phyloP scores from a whole-genome alignment of 352 stramenopile genomes.

The Pythium monospermum region DNA sequence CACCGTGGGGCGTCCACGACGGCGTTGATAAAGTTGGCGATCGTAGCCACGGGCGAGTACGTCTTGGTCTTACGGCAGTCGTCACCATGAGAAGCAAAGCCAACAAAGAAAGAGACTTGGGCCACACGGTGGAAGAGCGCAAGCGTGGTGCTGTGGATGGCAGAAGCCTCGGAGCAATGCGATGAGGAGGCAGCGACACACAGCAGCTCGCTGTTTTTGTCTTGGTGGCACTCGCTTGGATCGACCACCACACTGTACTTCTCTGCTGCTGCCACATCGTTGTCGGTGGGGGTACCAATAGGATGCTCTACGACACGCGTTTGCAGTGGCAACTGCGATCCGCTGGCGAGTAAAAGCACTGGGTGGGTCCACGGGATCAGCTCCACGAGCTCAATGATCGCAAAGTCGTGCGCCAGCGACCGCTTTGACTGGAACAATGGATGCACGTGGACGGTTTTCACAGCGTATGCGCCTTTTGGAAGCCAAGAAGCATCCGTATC shows the following conservation, averaged over 20 bases:
- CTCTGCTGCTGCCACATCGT: background rate
- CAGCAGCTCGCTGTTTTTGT: background rate
- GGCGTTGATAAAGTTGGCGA: slow-evolving; percentile 25
- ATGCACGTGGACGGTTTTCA: slow-evolving; percentile 3
- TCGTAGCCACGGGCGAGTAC: slow-evolving; percentile 8
- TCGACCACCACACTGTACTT: slow-evolving; percentile 12
- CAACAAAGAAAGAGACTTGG: slow-evolving; percentile 4
- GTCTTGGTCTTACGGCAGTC: no score
- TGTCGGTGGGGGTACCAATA: background rate
- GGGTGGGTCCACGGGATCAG: background rate
- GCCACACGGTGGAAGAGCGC: slow-evolving; percentile 15
- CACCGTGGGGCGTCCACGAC: slow-evolving; percentile 10
- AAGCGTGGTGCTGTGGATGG: background rate
- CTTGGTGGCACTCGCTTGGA: background rate
- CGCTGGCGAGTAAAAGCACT: background rate
- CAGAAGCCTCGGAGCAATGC: no score
- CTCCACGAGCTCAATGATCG: slow-evolving; percentile 10
- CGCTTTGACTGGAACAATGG: slow-evolving; percentile 2
- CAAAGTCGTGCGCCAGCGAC: slow-evolving; percentile 11
- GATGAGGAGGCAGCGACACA: slow-evolving; percentile 14
- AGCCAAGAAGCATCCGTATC: background rate
- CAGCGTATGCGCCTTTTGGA: background rate
- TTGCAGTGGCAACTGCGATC: background rate
- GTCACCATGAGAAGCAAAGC: no score
- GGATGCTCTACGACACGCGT: slow-evolving; percentile 11